These are phyloP conservation scores for Populus trichocarpa DNA, from an alignment of 441 rosid genomes.

Conservation along the genomic window DNA sequence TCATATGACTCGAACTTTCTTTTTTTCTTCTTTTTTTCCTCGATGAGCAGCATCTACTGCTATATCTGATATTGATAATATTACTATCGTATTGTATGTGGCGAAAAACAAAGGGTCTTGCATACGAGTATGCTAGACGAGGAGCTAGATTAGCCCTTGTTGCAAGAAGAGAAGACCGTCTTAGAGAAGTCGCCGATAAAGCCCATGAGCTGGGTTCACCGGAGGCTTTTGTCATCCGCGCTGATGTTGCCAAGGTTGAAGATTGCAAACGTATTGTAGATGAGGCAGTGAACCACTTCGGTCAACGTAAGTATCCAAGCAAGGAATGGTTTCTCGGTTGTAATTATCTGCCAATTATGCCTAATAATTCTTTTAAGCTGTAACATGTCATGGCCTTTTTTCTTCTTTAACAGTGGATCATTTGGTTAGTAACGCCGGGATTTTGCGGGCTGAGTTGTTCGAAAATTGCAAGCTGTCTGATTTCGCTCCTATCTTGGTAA, in stretches of 20 bases:
- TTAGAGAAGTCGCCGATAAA: constrained; percentile 31
- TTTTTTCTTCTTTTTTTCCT: too few species aligned
- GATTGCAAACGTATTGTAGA: constrained; percentile 43
- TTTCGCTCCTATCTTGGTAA: constrained; percentile 38
- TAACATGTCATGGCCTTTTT: not conserved
- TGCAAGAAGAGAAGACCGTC: constrained; percentile 43
- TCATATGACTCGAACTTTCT: too few species aligned
- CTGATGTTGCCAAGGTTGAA: constrained; percentile 46
- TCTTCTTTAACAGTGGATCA: constrained; percentile 56
- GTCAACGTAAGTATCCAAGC: constrained; percentile 24
- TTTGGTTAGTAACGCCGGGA: constrained; percentile 73
- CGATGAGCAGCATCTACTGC: too few species aligned
- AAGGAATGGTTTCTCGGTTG: too few species aligned
- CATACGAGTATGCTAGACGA: constrained; percentile 54
- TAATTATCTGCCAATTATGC: too few species aligned
- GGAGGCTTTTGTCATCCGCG: constrained; percentile 26
- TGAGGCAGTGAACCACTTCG: constrained; percentile 33
- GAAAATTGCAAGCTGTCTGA: constrained; percentile 43
- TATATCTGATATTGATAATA: too few species aligned
- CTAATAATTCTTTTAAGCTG: not conserved
- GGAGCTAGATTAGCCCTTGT: constrained; percentile 50
- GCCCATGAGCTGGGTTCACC: constrained; percentile 44
- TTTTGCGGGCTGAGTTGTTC: constrained; percentile 34
- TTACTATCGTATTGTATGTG: not conserved
- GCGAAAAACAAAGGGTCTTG: constrained; percentile 35